Base-by-base conservation (phyloP, 2,329 filamentous ascomycete genomes). In the Aspergillus tubingensis region DNA sequence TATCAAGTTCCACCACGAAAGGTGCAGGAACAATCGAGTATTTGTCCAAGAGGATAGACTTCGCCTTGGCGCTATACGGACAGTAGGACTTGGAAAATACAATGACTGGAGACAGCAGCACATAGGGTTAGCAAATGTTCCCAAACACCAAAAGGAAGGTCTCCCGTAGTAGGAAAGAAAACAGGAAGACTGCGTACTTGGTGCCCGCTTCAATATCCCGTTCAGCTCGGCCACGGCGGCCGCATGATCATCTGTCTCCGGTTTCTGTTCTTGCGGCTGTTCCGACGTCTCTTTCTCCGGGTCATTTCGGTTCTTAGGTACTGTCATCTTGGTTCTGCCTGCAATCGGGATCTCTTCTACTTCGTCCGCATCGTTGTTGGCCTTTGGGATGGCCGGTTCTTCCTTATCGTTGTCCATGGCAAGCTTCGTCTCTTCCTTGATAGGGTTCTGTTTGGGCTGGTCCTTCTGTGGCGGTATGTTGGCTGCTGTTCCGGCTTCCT, bases 61-160 rank as follows among this genome's bases (percentile, higher is more conserved):
- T 99, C 49, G 95, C 95, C 68, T 87, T 88, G 73, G 88, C 89
- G 54, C 92, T 97, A 79, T 86, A 89, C 0, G 90, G 92, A 76
- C 95, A 99, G 79, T 94, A 96, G 1, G 90, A 86, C 78, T 99
- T 98, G 65, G 92, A 96, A 80, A 98, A 98, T 69, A 99, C 91
- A 74, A 97, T 91, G 62, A 98, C 92, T 95, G 66, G 6, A 58
- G 25, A 43, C 17, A 19, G 49, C 49, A 17, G 54, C 57, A 43
- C 25, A 62, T 60, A 36, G 48, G 25, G 25, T 47, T 32, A 58
- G 11, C 10, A 23, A 59, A 44, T 21, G 39, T 62, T 19, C 17
- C 36, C 21, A 23, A 48, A 47, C 56, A 41, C 11, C 58, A 15
- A 27, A 25, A 41, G 36, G 32, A 13, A 36, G 32, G 32, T 15